Evolutionary conservation across 306 rosid species (phyloP), one percentile per base, ranked within the genome.

Genomic region (Rosa multiflora): DNA sequence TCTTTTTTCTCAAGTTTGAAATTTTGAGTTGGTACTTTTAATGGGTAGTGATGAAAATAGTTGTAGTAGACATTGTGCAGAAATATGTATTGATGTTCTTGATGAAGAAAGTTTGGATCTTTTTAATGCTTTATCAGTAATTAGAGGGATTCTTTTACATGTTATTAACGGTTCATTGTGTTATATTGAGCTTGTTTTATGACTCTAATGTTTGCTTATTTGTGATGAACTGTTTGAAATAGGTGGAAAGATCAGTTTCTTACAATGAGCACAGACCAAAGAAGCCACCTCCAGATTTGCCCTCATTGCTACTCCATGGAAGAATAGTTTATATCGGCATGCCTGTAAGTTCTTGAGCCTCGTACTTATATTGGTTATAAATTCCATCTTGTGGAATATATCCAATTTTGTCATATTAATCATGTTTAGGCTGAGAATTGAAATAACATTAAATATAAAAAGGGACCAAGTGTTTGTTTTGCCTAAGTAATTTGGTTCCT

Each of bases 241-340:
- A 95, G 99, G 91, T 92, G 79, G 99, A 88, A 82, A 88, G 96
- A 67, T 84, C 92, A 29, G 91, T 82, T 85, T 88, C 96, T 7
- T 95, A 91, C 89, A 83, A 82, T 40, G 89, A 86, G 81, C 96
- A 86, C 67, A 88, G 96, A 66, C 89, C 93, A 5, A 83, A 73
- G 86, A 91, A 87, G 78, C 98, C 99, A 0, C 99, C 99, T 0
- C 99, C 99, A 5, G 97, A 95, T 81, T 81, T 95, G 81, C 99
- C 99, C 11, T 95, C 99, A 0, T 55, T 95, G 73, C 88, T 95
- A 80, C 99, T 95, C 70, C 81, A 90, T 71, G 97, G 98, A 44
- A 90, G 99, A 84, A 91, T 95, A 76, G 89, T 93, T 82, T 95
- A 90, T 82, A 91, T 95, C 53, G 99, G 99, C 86, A 95, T 95